phyloP scores from a whole-genome alignment of 441 rosid genomes.

The Euphorbia celastroides region DNA sequence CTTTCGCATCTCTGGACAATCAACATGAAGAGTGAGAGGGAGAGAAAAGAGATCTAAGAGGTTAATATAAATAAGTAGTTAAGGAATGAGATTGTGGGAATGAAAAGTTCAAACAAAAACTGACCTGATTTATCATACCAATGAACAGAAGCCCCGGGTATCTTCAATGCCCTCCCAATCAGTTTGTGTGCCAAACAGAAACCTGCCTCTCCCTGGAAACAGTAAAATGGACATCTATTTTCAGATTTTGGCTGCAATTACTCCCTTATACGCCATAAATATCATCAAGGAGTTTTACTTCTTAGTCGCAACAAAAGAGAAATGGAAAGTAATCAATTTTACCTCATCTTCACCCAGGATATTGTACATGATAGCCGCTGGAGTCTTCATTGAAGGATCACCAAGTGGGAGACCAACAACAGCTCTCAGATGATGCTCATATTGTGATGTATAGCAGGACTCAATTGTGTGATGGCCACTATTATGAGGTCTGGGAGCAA shows the following conservation, averaged over 20 bases:
- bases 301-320: neutral
- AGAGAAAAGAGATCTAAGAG: neutral
- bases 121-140: conserved; percentile 98
- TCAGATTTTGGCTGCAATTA: neutral
- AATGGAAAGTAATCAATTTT: conserved; percentile 1
- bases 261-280: neutral
- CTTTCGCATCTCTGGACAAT: conserved; percentile 71
- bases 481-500: conserved; percentile 96
- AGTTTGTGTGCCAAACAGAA: conserved; percentile 58
- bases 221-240: conserved; percentile 9
- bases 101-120: conserved; percentile 18
- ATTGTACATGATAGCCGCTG: conserved; percentile 86
- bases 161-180: conserved; percentile 57
- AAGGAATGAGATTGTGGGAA: neutral
- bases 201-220: conserved; percentile 76
- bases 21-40: conserved; percentile 6
- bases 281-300: neutral
- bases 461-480: conserved; percentile 99
- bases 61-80: neutral
- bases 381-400: conserved; percentile 94
- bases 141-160: conserved; percentile 79
- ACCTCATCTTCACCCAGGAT: conserved; percentile 92
- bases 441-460: conserved; percentile 90
- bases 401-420: conserved; percentile 94
- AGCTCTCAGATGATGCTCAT: conserved; percentile 87